These are phyloP conservation scores for Sanghuangporus baumii DNA, from an alignment of 1,284 basidiomycete species.

Conservation along the genomic window DNA sequence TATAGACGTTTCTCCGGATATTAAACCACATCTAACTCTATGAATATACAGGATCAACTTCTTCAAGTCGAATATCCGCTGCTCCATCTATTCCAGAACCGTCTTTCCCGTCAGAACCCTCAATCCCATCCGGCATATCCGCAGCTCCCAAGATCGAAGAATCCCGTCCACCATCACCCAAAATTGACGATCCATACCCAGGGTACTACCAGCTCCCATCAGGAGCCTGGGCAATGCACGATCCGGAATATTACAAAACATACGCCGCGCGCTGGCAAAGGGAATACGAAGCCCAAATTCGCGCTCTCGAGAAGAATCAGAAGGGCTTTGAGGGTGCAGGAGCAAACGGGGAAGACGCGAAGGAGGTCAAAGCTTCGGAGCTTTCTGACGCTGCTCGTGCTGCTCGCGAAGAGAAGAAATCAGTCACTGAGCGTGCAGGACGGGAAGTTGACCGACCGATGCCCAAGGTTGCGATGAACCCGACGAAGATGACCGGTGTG, in stretches of 20 bases:
- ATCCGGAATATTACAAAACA: slow-evolving; percentile 67
- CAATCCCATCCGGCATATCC: slow-evolving; percentile 35
- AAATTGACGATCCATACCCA: slow-evolving; percentile 72
- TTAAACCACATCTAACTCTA: not conserved
- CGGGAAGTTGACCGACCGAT: slow-evolving; percentile 42
- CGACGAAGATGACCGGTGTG: slow-evolving; percentile 61
- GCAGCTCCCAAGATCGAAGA: slow-evolving; percentile 66
- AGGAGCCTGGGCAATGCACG: slow-evolving; percentile 75
- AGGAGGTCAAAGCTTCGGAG: slow-evolving; percentile 59
- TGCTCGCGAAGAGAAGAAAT: slow-evolving; percentile 68
- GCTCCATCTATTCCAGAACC: slow-evolving; percentile 13
- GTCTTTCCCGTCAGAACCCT: slow-evolving; percentile 5
- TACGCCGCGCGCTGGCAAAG: slow-evolving; percentile 68
- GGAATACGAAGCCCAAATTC: slow-evolving; percentile 65
- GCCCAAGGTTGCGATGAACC: slow-evolving; percentile 73
- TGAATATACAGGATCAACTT: slow-evolving; percentile 18
- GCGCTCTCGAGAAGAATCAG: slow-evolving; percentile 61
- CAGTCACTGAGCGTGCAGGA: slow-evolving; percentile 49
- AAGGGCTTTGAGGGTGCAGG: slow-evolving; percentile 65
- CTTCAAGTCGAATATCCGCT: slow-evolving; percentile 21
- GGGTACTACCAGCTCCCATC: slow-evolving; percentile 85
- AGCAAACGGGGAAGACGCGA: slow-evolving; percentile 41
- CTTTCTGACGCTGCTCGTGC: slow-evolving; percentile 73
- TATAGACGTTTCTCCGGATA: slow-evolving; percentile 18
- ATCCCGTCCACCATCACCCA: slow-evolving; percentile 73